These are phyloP conservation scores for Dictyostelium intermedium DNA, from an alignment of 78 protist genomes.

Conservation along the genomic window DNA sequence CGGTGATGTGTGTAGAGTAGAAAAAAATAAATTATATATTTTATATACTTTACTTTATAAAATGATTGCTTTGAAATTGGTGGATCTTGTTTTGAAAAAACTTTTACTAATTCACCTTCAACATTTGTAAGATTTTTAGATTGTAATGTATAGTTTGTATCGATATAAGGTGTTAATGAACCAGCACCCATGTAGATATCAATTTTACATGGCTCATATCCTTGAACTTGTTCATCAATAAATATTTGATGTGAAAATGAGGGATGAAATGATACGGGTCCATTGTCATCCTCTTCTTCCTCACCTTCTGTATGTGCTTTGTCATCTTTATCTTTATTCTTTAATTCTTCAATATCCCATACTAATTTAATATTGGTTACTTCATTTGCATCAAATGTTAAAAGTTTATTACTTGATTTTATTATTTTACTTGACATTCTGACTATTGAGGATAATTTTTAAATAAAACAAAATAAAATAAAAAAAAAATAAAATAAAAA, in stretches of 20 bases:
- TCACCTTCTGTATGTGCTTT: neutral
- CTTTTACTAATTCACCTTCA: conserved; percentile 16
- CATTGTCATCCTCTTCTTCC: neutral
- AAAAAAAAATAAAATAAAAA: neutral
- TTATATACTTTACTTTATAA: neutral
- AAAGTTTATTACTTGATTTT: neutral
- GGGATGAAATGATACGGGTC: neutral
- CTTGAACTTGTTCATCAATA: conserved; percentile 19
- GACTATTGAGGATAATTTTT: neutral
- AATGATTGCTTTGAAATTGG: conserved; percentile 20
- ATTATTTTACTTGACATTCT: neutral
- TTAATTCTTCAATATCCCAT: conserved; percentile 24
- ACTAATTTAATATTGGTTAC: conserved; percentile 15
- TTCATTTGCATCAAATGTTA: conserved; percentile 35
- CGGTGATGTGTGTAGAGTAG: no score
- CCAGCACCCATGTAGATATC: conserved; percentile 62
- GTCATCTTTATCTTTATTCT: neutral
- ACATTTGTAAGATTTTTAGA: conserved; percentile 51
- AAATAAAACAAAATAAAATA: neutral
- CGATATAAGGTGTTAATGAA: neutral
- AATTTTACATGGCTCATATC: conserved; percentile 53
- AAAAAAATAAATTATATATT: no score
- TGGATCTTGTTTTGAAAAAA: conserved; percentile 50
- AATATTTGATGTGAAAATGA: conserved; percentile 51
- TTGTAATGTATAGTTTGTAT: conserved; percentile 53